Base-by-base conservation (phyloP, 2,329 filamentous ascomycete genomes). In the Ceratocystis harringtonii region DNA sequence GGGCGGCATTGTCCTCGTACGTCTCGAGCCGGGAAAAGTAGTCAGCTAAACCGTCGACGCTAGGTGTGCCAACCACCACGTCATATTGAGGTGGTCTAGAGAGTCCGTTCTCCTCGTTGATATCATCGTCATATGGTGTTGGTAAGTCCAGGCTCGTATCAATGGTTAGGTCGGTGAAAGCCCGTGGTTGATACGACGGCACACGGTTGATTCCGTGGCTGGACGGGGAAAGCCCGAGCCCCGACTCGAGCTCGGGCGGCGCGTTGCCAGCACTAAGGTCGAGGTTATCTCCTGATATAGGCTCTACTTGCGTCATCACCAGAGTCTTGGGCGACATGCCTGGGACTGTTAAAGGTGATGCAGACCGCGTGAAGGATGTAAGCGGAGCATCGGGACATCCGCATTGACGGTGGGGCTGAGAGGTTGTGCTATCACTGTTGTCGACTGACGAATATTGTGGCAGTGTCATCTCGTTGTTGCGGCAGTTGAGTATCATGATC, bases 401-500 rank as follows among this genome's bases (percentile, higher is more conserved):
- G 72, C 82, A 78, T 64, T 79, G 73, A 55, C 78, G 72, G 52
- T 82, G 78, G 58, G 70, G 74, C 2, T 71, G 69, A 72, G 80
- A 65, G 77, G 77, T 70, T 65, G 76, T 81, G 5, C 84, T 85
- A 2, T 74, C 72, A 77, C 78, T 70, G 65, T 77, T 81, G 7
- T 84, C 85, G 3, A 75, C 72, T 25, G 79, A 78, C 5, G 78
- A 76, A 73, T 96, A 96, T 17, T 89, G 88, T 0, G 92, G 92
- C 10, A 96, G 81, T 12, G 85, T 85, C 30, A 88, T 95, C 74
- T 96, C 96, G 0, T 90, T 95, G n/a, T 92, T 91, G 68, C 89
- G 89, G 77, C 92, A 96, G 68, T 92, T 92, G 61, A 96, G 86
- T 58, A 96, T 90, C 68, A 92, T 92, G 73, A 96, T 92, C 0